These are phyloP conservation scores for Cercospora sp. DNA, from an alignment of 2,329 filamentous ascomycete species.

Conservation along the genomic window DNA sequence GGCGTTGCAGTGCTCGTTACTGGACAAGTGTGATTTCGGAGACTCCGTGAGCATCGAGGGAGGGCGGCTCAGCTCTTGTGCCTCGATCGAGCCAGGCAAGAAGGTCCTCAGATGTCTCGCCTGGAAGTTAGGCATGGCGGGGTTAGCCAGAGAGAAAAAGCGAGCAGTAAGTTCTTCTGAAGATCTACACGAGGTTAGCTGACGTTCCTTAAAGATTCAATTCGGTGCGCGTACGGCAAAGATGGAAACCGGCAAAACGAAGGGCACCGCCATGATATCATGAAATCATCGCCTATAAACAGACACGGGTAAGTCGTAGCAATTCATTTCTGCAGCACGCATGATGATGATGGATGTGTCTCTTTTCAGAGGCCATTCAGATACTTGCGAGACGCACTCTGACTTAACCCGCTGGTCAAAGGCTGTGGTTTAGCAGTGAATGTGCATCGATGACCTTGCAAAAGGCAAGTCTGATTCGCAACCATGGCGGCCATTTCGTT, in stretches of 20 bases:
- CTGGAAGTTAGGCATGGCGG: slow-evolving; percentile 68
- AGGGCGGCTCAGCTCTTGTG: slow-evolving; percentile 16
- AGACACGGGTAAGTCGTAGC: slow-evolving; percentile 1
- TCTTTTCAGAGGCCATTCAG: slow-evolving; percentile 29
- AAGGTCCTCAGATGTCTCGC: slow-evolving; percentile 76
- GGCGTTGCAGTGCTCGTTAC: slow-evolving; percentile 72
- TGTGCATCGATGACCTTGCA: slow-evolving; percentile 30
- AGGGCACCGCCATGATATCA: slow-evolving; percentile 49
- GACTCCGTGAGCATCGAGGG: slow-evolving; percentile 29
- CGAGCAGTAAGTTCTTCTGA: slow-evolving; percentile 64
- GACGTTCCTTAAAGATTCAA: slow-evolving; percentile 42
- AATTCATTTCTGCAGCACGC: neutral
- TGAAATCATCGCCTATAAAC: slow-evolving; percentile 26
- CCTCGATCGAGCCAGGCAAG: slow-evolving; percentile 72
- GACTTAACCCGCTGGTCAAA: slow-evolving; percentile 30
- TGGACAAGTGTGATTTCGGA: slow-evolving; percentile 83
- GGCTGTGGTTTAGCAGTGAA: slow-evolving; percentile 31
- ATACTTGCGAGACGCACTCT: slow-evolving; percentile 36
- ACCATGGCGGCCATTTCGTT: neutral
- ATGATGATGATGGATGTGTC: slow-evolving; percentile 32
- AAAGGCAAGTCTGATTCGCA: slow-evolving; percentile 38
- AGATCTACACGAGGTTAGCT: neutral
- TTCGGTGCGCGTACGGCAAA: slow-evolving; percentile 49
- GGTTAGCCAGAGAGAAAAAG: slow-evolving; percentile 85
- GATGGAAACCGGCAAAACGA: slow-evolving; percentile 53